Evolutionary conservation across 2,329 filamentous ascomycete genomes (phyloP), one percentile per base, ranked within the genome.

Genomic region (Aspergillus bombycis): DNA sequence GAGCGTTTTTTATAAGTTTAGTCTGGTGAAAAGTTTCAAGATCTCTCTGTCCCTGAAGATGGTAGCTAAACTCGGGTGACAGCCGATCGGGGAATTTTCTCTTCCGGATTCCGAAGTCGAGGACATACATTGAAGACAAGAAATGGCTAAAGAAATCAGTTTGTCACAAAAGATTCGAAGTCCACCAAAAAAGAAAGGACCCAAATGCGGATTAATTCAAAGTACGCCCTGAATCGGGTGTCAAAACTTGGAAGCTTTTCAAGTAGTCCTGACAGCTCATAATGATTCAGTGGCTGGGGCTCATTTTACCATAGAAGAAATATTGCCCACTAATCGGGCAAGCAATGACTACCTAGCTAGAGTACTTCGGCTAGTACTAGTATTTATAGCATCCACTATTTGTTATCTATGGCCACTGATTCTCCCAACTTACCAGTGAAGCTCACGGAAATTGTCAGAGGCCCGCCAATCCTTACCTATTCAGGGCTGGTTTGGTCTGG

Each of bases 401-500:
- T 41, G n/a, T 2, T 41, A 41, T 7, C 14, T 16, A 14, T 16
- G 14, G 16, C 14, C 14, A 36, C 16, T 16, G 34, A 36, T 41
- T 41, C 38, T 41, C 14, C 8, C 7, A 4, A 46, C 14, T 48
- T 28, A 28, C 26, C 16, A 30, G 26, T 30, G 16, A 50, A 50
- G 19, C 23, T 16, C 12, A n/a, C 14, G 50, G 46, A 19, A 41
- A 53, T 52, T 21, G 46, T 26, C 45, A 83, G 64, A 66, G 46
- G 5, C 69, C 64, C 62, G 41, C 28, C 26, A 59, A 71, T 32
- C 48, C 16, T 32, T 32, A 10, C 48, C 48, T 52, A 32, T 32
- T 32, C 19, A 11, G 28, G 48, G 6, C 28, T 26, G n/a, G 48
- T n/a, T 9, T 32, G 28, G 70, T 74, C 74, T 65, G 75, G 74